Evolutionary conservation across 495 filamentous ascomycete genomes (phyloP).

Genomic region (Oidiodendron maius): DNA sequence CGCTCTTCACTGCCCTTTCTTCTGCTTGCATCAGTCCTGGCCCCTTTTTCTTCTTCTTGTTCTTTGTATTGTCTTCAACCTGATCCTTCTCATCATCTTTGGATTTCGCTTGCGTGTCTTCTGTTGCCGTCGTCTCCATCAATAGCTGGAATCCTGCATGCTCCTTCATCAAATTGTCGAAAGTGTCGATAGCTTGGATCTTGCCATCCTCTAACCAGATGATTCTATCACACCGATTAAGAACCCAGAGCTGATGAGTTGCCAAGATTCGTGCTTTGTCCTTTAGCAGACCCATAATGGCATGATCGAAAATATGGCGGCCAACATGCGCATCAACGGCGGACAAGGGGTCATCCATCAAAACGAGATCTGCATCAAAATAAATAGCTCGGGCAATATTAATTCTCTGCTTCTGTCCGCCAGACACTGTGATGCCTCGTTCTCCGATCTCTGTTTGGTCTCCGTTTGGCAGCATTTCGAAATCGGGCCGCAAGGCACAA

Average conservation of each 20-base stretch:
- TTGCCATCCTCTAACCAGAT: slow-evolving; percentile 84
- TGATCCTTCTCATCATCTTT: slow-evolving; percentile 39
- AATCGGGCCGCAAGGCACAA: slow-evolving; percentile 64
- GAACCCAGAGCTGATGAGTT: slow-evolving; percentile 90
- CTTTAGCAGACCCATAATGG: slow-evolving; percentile 82
- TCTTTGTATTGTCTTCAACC: slow-evolving; percentile 41
- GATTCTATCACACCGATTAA: slow-evolving; percentile 83
- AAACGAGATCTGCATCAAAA: slow-evolving; percentile 71
- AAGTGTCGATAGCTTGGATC: slow-evolving; percentile 81
- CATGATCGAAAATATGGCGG: slow-evolving; percentile 92
- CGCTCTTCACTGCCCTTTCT: slow-evolving; percentile 75
- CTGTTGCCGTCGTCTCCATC: slow-evolving; percentile 76
- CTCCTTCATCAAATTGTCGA: slow-evolving; percentile 73
- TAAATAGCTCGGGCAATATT: slow-evolving; percentile 85
- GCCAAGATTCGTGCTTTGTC: slow-evolving; percentile 87
- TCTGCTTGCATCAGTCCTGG: slow-evolving; percentile 83
- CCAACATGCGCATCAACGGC: slow-evolving; percentile 87
- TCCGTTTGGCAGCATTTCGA: slow-evolving; percentile 69
- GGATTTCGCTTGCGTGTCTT: slow-evolving; percentile 38
- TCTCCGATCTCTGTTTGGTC: slow-evolving; percentile 76
- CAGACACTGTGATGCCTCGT: slow-evolving; percentile 74
- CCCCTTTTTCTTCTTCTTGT: slow-evolving; percentile 43
- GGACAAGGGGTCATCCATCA: slow-evolving; percentile 81
- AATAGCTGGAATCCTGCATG: slow-evolving; percentile 70
- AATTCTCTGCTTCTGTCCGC: slow-evolving; percentile 77